A percentile compares a stretch with the other conserved stretches of the same genome.
These are phyloP conservation scores for Xanthoconium purpureum DNA, from an alignment of 768 basidiomycete genomes.

Conservation along the genomic window DNA sequence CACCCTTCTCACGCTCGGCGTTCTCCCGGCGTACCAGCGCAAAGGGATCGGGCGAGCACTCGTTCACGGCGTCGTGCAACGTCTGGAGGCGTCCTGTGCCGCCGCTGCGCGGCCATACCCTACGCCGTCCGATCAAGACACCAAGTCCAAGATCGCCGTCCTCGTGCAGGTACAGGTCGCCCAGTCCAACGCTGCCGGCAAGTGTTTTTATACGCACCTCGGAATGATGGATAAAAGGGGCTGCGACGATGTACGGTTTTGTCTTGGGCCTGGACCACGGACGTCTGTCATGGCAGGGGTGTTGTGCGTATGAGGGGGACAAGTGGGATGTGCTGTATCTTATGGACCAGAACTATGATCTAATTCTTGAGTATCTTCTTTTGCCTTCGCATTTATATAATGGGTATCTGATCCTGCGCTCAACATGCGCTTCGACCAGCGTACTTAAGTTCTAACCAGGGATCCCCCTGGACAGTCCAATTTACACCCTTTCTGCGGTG, in stretches of 20 bases:
- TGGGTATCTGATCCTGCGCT: too few relatives aligned
- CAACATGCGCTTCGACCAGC: too few relatives aligned
- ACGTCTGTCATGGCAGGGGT: conserved; percentile 27
- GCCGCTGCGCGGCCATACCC: not conserved
- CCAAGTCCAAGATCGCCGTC: conserved; percentile 11
- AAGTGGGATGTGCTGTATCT: not conserved
- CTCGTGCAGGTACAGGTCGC: conserved; percentile 30
- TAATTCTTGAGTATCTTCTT: too few relatives aligned
- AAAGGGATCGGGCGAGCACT: conserved; percentile 29
- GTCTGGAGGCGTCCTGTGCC: conserved; percentile 14
- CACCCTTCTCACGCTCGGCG: conserved; percentile 32
- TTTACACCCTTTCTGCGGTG: too few relatives aligned
- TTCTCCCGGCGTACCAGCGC: conserved; percentile 26
- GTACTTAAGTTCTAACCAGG: too few relatives aligned
- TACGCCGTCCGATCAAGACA: not conserved
- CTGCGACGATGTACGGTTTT: conserved; percentile 5
- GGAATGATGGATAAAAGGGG: conserved; percentile 27
- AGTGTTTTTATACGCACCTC: conserved; percentile 26
- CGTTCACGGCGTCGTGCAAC: conserved; percentile 28
- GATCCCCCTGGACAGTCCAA: too few relatives aligned
- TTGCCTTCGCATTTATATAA: too few relatives aligned
- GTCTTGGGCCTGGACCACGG: conserved; percentile 18
- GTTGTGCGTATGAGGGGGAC: conserved; percentile 16
- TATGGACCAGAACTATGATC: too few relatives aligned
- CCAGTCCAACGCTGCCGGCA: conserved; percentile 23